Evolutionary conservation across 2,329 filamentous ascomycete genomes (phyloP).

Genomic region (Volutella citrinella): DNA sequence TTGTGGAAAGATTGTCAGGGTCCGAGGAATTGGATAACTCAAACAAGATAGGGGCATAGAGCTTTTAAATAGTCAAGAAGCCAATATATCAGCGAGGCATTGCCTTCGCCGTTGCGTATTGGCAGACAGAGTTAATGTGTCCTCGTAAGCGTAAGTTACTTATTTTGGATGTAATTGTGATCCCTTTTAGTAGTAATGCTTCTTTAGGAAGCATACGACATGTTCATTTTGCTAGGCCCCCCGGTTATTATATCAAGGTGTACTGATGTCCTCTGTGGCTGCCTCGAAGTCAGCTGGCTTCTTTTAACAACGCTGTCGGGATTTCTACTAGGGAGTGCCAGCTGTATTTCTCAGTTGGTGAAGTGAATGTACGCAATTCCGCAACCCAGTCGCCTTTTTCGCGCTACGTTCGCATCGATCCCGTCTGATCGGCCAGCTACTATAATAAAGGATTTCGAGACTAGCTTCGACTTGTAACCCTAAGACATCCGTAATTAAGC

Average conservation of each 20-base stretch:
- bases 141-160: conserved; percentile 4
- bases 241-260: conserved; percentile 2
- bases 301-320: conserved; percentile 2
- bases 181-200: conserved; percentile 3
- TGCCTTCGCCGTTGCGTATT: conserved; percentile 3
- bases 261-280: conserved; percentile 3
- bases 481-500: conserved; percentile 3
- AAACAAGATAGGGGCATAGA: conserved; percentile 2
- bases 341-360: conserved; percentile 3
- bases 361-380: conserved; percentile 3
- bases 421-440: conserved; percentile 3
- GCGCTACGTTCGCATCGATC: conserved; percentile 3
- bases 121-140: conserved; percentile 4
- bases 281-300: conserved; percentile 2
- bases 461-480: conserved; percentile 3
- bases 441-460: conserved; percentile 3
- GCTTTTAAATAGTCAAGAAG: conserved; percentile 4
- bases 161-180: conserved; percentile 5
- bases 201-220: conserved; percentile 3
- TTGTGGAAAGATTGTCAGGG: conserved; percentile 3
- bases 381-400: conserved; percentile 3
- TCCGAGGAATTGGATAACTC: conserved; percentile 3
- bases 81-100: conserved; percentile 2
- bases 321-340: conserved; percentile 3
- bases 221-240: conserved; percentile 2